Base-by-base conservation (phyloP, 805 yeast species). In the Ogataea thermomethanolica region DNA sequence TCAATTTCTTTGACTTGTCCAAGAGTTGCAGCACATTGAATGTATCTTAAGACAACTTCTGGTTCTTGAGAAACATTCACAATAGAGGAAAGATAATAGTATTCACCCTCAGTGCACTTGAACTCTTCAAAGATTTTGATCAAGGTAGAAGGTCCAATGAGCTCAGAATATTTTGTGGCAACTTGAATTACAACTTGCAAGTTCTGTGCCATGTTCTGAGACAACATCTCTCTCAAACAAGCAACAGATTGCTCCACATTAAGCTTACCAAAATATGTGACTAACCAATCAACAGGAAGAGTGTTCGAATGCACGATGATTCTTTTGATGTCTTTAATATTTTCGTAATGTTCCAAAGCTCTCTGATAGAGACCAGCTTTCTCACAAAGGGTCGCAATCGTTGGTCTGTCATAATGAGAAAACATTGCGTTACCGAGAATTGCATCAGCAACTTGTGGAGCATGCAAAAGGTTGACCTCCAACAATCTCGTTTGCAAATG, bases 371-470 rank as follows among this genome's bases (percentile, higher is more conserved):
- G 74, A 13, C 97, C 98, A n/a, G 96, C 91, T 67, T 88, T 88
- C 68, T 93, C 99, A 65, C 96, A 81, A 51, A 95, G 74, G 44
- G 81, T 76, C 15, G 98, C 99, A 59, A 93, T 82, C 26, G 95
- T 83, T 54, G 95, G 89, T 55, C 87, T 84, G 65, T 93, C 99
- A 64, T 87, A 93, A 61, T 90, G 96, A 51, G 90, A 79, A 70
- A 95, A 93, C 87, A 93, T 91, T 45, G 82, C 81, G 65, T 91
- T 93, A 45, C 97, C 96, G 56, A 93, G 74, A 51, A 93, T 93
- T 14, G 99, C 99, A 66, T 93, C 99, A 30, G 99, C 99, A 42
- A 93, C 99, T 73, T 93, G 99, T 37, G 99, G 99, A 12, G 99
- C 99, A 62, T 90, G 95, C 60, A 87, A 65, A 61, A 93, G 73